A percentile compares a stretch with the other conserved stretches of the same genome.
These are phyloP conservation scores for Quercus rubra DNA, from an alignment of 306 rosid species.

Conservation along the genomic window DNA sequence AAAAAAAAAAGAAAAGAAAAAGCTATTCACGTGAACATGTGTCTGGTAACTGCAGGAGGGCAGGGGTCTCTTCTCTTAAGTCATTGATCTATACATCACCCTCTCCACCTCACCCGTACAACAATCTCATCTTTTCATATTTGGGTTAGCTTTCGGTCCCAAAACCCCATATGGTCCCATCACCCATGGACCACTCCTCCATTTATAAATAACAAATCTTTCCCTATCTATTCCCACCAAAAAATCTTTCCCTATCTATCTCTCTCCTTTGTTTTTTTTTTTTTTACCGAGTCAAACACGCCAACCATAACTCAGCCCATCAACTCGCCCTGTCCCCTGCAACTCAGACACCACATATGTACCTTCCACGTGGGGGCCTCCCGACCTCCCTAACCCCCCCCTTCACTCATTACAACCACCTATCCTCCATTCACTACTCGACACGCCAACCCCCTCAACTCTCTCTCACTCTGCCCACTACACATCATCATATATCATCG, in stretches of 20 bases:
- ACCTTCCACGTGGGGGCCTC: constrained; percentile 60
- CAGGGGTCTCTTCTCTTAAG: too few species aligned
- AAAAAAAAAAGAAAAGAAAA: neutral
- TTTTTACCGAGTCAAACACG: constrained; percentile 52
- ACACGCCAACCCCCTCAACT: constrained; percentile 13
- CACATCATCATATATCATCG: neutral
- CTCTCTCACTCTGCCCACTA: neutral
- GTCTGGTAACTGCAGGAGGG: constrained; percentile 27
- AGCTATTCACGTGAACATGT: constrained; percentile 41
- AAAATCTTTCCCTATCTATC: neutral
- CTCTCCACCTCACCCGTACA: neutral
- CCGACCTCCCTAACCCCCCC: constrained; percentile 1
- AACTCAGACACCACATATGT: constrained; percentile 49
- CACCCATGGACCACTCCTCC: constrained; percentile 30
- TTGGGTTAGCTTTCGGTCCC: neutral
- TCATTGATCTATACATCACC: neutral
- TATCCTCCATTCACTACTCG: neutral
- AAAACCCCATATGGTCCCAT: neutral
- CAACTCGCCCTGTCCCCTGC: constrained; percentile 68
- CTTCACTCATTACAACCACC: neutral
- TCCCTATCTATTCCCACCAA: too few species aligned
- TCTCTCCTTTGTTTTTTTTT: neutral
- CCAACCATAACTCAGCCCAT: constrained; percentile 26
- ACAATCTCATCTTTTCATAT: neutral
- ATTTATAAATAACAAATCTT: constrained; percentile 17